Conservation (phyloP, 345 rosid species). For the Acer campestre region DNA sequence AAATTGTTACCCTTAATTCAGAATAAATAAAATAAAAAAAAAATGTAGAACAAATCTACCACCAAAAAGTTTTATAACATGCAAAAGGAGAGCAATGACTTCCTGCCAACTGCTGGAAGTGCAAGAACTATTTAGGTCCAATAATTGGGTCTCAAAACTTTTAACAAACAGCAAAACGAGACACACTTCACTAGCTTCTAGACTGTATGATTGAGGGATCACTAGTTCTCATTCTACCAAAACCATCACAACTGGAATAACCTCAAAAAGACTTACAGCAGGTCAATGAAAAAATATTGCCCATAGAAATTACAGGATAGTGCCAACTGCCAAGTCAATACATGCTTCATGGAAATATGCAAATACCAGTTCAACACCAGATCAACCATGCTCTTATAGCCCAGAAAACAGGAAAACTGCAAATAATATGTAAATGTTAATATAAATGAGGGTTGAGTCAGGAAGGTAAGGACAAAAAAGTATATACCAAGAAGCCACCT, state of each 20-base stretch:
- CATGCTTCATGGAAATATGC: not conserved
- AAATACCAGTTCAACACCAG: not conserved
- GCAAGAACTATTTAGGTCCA: not conserved
- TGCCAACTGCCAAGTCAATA: not conserved
- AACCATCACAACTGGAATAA: not conserved
- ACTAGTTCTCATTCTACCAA: not conserved
- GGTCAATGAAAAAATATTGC: not conserved
- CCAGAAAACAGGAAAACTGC: not conserved
- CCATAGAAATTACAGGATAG: not conserved
- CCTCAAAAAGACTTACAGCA: not conserved
- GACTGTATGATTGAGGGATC: not conserved
- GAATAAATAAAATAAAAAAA: not conserved
- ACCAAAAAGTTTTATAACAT: not conserved
- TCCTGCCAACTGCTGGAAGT: not conserved
- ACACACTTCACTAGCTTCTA: not conserved
- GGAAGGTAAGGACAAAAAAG: not conserved
- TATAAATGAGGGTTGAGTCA: not conserved
- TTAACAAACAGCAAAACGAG: not conserved
- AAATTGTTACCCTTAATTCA: not conserved
- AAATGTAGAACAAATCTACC: not conserved
- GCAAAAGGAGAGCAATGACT: too few relatives aligned
- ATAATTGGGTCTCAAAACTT: not conserved
- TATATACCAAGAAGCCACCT: not conserved
- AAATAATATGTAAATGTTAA: not conserved
- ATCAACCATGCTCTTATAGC: not conserved